phyloP scores from a whole-genome alignment of 2,329 filamentous ascomycete genomes.

The Chaetothyriales sp. region DNA sequence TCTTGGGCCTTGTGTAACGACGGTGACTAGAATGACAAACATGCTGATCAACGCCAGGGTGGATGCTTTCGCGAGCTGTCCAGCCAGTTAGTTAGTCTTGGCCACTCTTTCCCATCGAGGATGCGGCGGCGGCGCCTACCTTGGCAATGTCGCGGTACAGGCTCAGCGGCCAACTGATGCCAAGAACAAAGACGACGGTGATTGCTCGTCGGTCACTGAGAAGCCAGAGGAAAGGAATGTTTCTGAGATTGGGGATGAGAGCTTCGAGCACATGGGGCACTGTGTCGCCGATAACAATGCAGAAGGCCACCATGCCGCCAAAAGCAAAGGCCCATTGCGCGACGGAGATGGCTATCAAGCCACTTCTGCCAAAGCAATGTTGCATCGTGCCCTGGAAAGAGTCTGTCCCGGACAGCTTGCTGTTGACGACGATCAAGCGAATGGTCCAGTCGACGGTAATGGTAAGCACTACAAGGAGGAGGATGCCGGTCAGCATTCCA shows the following conservation, averaged over 20 bases:
- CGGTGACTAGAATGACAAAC: constrained; percentile 74
- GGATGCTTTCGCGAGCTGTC: constrained; percentile 83
- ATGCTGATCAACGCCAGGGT: constrained; percentile 88
- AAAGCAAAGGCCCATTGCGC: constrained; percentile 99
- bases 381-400: constrained; percentile 94
- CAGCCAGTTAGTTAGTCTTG: constrained; percentile 21
- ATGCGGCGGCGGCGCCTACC: constrained; percentile 36
- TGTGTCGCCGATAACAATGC: constrained; percentile 90
- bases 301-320: constrained; percentile 96
- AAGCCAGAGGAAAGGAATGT: constrained; percentile 66
- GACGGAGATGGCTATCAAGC: constrained; percentile 75
- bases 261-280: constrained; percentile 81
- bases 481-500: constrained; percentile 64
- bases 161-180: constrained; percentile 79
- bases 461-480: constrained; percentile 67
- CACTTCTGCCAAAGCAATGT: constrained; percentile 80
- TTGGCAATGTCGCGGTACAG: constrained; percentile 95
- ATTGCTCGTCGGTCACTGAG: constrained; percentile 68
- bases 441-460: constrained; percentile 94
- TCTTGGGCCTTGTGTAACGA: constrained; percentile 67
- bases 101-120: constrained; percentile 2
- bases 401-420: constrained; percentile 83
- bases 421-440: constrained; percentile 90
- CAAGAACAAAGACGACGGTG: constrained; percentile 76
- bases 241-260: constrained; percentile 60